Percentiles rank a stretch among this genome's conserved stretches.
Conservation (phyloP, 1,139 yeast genomes). For the Lodderomyces theae region DNA sequence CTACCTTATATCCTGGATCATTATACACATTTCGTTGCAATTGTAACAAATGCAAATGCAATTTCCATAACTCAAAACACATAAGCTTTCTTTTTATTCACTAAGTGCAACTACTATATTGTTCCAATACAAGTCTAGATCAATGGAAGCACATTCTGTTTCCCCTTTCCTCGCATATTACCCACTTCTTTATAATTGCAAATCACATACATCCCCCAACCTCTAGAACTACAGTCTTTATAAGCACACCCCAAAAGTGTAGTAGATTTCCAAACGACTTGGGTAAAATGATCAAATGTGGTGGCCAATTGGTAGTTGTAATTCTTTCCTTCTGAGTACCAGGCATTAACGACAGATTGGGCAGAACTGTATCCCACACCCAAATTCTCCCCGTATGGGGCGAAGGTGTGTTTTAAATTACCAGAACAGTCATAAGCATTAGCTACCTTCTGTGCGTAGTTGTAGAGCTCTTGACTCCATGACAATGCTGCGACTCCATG, state of each 20-base stretch:
- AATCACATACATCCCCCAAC: conserved; percentile 44
- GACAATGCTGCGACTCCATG: conserved; percentile 59
- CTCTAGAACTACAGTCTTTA: conserved; percentile 40
- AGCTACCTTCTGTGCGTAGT: conserved; percentile 68
- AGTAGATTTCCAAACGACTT: conserved; percentile 74
- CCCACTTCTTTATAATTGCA: conserved; percentile 50
- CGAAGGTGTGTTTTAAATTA: conserved; percentile 67
- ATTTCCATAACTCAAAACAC: background rate
- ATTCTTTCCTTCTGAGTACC: conserved; percentile 70
- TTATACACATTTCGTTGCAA: background rate
- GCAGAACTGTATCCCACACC: conserved; percentile 63
- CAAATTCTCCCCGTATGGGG: conserved; percentile 82
- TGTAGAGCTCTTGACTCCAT: conserved; percentile 64
- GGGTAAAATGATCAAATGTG: conserved; percentile 71
- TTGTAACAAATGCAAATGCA: background rate
- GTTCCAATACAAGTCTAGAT: conserved; percentile 3
- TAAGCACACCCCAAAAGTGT: conserved; percentile 69
- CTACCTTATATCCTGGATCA: background rate
- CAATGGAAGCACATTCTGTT: conserved; percentile 45
- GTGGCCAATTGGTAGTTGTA: conserved; percentile 49
- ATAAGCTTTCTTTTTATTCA: too few species aligned
- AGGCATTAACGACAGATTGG: conserved; percentile 66
- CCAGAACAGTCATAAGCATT: conserved; percentile 68
- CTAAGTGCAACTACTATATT: background rate
- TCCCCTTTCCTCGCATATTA: conserved; percentile 43